Conservation (phyloP, 371 early-diverging fungal genomes). For the Circinella minor region DNA sequence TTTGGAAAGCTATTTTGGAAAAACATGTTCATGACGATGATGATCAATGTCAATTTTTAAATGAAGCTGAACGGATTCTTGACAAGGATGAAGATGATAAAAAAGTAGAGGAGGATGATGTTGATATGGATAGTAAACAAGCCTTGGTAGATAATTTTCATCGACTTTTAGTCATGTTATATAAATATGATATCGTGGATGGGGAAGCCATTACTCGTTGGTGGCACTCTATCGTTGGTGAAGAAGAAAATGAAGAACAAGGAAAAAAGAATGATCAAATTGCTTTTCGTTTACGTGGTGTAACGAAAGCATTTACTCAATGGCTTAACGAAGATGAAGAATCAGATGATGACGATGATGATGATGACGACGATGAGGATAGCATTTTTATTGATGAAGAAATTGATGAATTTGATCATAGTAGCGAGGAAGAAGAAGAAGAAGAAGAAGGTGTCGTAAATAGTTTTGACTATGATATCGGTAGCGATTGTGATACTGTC, state of each 20-base stretch:
- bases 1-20: constrained; percentile 49
- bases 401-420: constrained; percentile 2
- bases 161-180: constrained; percentile 41
- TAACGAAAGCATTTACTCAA: constrained; percentile 31
- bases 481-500: constrained; percentile 18
- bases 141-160: constrained; percentile 37
- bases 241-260: too few relatives aligned
- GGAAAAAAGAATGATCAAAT: constrained; percentile 7
- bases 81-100: background rate
- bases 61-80: constrained; percentile 30
- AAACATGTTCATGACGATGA: constrained; percentile 35
- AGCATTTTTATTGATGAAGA: background rate
- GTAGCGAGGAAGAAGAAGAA: constrained; percentile 13
- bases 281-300: constrained; percentile 22
- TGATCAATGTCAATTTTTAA: constrained; percentile 33
- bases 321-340: constrained; percentile 35
- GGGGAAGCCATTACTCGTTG: constrained; percentile 42
- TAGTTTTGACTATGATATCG: constrained; percentile 3
- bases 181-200: constrained; percentile 48
- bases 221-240: constrained; percentile 32
- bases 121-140: too few relatives aligned
- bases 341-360: constrained; percentile 23
- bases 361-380: constrained; percentile 22
- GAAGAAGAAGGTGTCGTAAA: constrained; percentile 8
- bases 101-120: constrained; percentile 3